Conservation (phyloP, 352 stramenopile species). For the Saprolegnia diclina region DNA sequence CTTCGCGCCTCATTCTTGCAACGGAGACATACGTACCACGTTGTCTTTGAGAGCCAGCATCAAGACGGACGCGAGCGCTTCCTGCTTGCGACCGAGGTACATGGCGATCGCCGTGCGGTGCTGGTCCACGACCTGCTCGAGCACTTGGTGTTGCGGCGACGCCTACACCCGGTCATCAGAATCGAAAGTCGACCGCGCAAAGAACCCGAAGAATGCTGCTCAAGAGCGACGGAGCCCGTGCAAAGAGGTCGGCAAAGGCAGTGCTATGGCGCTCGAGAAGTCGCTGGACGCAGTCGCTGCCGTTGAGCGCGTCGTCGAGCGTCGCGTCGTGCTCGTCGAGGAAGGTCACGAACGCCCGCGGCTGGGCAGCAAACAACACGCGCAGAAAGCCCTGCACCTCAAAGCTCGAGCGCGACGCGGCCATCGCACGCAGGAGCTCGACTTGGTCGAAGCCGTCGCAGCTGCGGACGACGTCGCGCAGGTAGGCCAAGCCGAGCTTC, state of each 20-base stretch:
- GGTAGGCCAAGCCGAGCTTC: constrained; percentile 9
- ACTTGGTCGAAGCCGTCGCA: not conserved
- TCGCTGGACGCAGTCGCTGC: constrained; percentile 32
- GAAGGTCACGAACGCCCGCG: constrained; percentile 40
- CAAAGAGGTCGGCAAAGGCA: constrained; percentile 52
- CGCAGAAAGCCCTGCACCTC: constrained; percentile 5
- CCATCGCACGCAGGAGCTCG: not conserved
- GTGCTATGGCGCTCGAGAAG: constrained; percentile 54
- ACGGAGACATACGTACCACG: constrained; percentile 6
- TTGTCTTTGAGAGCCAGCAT: constrained; percentile 59
- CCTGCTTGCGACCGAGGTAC: constrained; percentile 42
- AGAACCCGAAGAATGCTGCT: constrained; percentile 65
- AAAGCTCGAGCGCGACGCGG: not conserved
- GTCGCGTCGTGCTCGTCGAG: constrained; percentile 41
- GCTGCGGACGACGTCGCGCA: constrained; percentile 1
- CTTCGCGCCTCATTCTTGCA: not conserved
- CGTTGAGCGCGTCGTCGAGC: constrained; percentile 41
- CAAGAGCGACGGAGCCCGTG: constrained; percentile 53
- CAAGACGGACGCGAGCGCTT: constrained; percentile 51
- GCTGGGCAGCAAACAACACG: constrained; percentile 26
- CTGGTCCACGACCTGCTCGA: constrained; percentile 64
- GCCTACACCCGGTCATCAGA: not conserved
- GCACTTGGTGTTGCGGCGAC: constrained; percentile 42
- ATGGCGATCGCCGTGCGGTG: constrained; percentile 64
- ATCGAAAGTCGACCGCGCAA: not conserved